Evolutionary conservation across 352 stramenopile genomes (phyloP).

Genomic region (Plasmopara muralis): DNA sequence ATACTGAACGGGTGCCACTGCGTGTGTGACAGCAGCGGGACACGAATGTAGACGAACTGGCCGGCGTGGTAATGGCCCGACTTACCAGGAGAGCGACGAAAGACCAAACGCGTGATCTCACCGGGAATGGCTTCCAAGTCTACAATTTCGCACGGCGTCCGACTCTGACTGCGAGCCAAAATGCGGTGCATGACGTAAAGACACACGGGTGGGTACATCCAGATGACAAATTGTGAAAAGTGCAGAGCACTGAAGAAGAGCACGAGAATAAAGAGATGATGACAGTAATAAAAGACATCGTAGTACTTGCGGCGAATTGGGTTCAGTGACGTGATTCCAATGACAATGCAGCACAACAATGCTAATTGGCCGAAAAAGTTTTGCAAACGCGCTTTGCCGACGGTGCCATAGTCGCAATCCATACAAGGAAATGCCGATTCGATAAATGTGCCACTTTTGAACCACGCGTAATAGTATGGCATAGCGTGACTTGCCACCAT

Average conservation of each 20-base stretch:
- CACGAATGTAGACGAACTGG: slow-evolving; percentile 73
- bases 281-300: slow-evolving; percentile 84
- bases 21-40: slow-evolving; percentile 60
- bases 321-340: slow-evolving; percentile 67
- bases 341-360: slow-evolving; percentile 61
- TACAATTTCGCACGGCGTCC: slow-evolving; percentile 67
- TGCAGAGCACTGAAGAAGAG: slow-evolving; percentile 58
- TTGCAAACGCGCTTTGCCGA: slow-evolving; percentile 56
- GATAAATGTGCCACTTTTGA: slow-evolving; percentile 47
- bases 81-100: slow-evolving; percentile 65
- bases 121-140: slow-evolving; percentile 77
- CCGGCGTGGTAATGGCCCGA: slow-evolving; percentile 75
- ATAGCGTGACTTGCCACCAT: slow-evolving; percentile 57
- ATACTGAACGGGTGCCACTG: slow-evolving; percentile 86
- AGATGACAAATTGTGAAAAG: slow-evolving; percentile 78
- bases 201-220: slow-evolving; percentile 74
- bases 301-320: slow-evolving; percentile 72
- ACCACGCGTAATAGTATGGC: slow-evolving; percentile 71
- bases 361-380: slow-evolving; percentile 76
- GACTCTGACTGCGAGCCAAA: slow-evolving; percentile 55
- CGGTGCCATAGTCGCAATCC: slow-evolving; percentile 58
- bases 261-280: slow-evolving; percentile 84
- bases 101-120: slow-evolving; percentile 77
- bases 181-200: slow-evolving; percentile 83
- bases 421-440: slow-evolving; percentile 54